Percentiles rank a stretch among this genome's conserved stretches.
Evolutionary conservation across 306 rosid genomes (phyloP).

Genomic region (Pyrus pyrifolia): DNA sequence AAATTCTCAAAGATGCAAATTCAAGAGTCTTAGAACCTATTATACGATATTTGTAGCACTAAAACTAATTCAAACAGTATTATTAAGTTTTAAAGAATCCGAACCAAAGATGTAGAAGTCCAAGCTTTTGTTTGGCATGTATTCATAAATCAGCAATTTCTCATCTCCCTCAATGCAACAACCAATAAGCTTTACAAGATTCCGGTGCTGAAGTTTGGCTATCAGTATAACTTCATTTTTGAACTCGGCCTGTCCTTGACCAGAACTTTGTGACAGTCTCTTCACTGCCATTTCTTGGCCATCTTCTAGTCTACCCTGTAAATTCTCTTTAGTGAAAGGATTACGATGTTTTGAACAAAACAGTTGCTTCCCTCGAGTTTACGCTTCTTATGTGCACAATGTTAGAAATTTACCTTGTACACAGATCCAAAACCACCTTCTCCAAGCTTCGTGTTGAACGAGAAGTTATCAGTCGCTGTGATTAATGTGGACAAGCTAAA

Average conservation of each 20-base stretch:
- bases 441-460: conserved; percentile 27
- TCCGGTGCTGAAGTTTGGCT: conserved; percentile 64
- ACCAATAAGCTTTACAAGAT: conserved; percentile 59
- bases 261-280: conserved; percentile 39
- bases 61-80: too few relatives aligned
- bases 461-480: conserved; percentile 34
- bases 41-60: too few relatives aligned
- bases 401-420: conserved; percentile 24
- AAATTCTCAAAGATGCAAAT: too few relatives aligned
- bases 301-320: conserved; percentile 44
- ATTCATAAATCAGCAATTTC: conserved; percentile 50
- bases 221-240: conserved; percentile 51
- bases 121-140: conserved; percentile 56
- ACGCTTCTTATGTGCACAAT: background rate
- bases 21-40: too few relatives aligned
- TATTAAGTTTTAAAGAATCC: background rate
- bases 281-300: conserved; percentile 59
- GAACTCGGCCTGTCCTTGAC: conserved; percentile 58
- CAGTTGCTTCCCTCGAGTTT: too few relatives aligned
- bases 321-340: background rate
- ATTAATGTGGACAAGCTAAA: conserved; percentile 26
- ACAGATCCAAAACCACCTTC: conserved; percentile 55
- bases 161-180: conserved; percentile 49
- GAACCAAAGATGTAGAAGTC: conserved; percentile 60
- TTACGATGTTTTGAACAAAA: too few relatives aligned